phyloP scores from a whole-genome alignment of 148 eudicot species.

The Fagopyrum tataricum region DNA sequence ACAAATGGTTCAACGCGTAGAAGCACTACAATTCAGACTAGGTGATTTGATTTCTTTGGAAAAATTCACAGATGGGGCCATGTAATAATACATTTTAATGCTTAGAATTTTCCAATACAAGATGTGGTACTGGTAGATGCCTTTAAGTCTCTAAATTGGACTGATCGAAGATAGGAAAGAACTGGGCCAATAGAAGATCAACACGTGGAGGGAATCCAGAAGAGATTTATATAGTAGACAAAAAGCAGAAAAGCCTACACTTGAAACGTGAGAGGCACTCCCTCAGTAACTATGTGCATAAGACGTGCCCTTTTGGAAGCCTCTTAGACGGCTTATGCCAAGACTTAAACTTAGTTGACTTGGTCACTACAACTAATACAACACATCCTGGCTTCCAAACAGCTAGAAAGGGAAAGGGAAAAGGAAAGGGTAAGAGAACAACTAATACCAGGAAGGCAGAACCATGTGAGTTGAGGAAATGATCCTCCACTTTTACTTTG shows the following conservation, averaged over 20 bases:
- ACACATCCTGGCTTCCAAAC: not conserved
- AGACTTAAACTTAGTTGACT: not conserved
- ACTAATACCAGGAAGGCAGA: not conserved
- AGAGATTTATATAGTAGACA: not conserved
- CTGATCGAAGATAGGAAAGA: not conserved
- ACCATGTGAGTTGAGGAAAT: not conserved
- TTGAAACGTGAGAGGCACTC: slow-evolving; percentile 1
- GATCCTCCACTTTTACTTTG: not conserved
- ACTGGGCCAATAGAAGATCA: not conserved
- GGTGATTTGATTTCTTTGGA: not conserved
- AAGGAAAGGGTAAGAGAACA: not conserved
- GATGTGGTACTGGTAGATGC: not conserved
- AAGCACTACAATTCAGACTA: not conserved
- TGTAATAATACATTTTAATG: not conserved
- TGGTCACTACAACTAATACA: not conserved
- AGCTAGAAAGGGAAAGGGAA: slow-evolving; percentile 11
- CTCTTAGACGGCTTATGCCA: not conserved
- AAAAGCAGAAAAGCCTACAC: not conserved
- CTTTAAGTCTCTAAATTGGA: not conserved
- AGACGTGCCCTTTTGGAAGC: not conserved
- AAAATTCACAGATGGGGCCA: not conserved
- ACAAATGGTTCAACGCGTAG: too few relatives aligned
- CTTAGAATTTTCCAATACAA: not conserved
- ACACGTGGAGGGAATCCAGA: not conserved
- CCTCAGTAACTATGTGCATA: slow-evolving; percentile 2